Evolutionary conservation across 371 early-diverging fungal genomes (phyloP).

Genomic region (Blastocladiella emersonii): DNA sequence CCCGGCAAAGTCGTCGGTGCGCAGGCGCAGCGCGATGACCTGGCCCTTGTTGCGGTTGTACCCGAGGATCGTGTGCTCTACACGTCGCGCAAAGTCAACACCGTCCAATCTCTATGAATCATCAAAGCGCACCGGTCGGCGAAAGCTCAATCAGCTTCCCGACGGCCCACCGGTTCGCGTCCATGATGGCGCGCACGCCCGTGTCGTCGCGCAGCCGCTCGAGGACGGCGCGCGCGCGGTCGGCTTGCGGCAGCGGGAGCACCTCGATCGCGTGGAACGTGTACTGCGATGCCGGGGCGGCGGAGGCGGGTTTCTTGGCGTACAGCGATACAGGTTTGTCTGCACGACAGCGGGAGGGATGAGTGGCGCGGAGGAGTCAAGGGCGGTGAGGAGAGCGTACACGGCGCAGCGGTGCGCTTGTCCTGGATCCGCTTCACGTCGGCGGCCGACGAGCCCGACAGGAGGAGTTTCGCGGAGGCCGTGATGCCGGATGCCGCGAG

Average conservation of each 20-base stretch:
- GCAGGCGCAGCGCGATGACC: slow-evolving; percentile 64
- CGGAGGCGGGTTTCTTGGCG: slow-evolving; percentile 9
- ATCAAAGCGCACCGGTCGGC: slow-evolving; percentile 20
- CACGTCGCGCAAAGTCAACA: not conserved
- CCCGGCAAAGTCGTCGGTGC: slow-evolving; percentile 75
- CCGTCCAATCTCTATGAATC: no score
- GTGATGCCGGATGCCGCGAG: slow-evolving; percentile 12
- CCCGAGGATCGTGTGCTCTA: slow-evolving; percentile 62
- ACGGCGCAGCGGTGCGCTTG: slow-evolving; percentile 9
- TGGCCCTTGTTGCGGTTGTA: slow-evolving; percentile 75
- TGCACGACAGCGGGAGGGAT: not conserved
- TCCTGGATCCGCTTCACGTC: slow-evolving; percentile 27
- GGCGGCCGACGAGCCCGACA: slow-evolving; percentile 34
- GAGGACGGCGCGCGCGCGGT: slow-evolving; percentile 47
- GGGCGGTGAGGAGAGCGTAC: slow-evolving; percentile 10
- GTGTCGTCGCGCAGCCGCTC: slow-evolving; percentile 42
- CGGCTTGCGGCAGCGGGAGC: slow-evolving; percentile 40
- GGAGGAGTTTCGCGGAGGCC: slow-evolving; percentile 27
- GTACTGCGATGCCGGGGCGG: slow-evolving; percentile 23
- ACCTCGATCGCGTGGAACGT: slow-evolving; percentile 54
- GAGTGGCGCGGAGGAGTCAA: slow-evolving; percentile 6
- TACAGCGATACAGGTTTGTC: not conserved
- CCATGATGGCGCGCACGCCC: slow-evolving; percentile 57
- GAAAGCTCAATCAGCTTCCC: slow-evolving; percentile 64
- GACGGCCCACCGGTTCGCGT: slow-evolving; percentile 55